Base-by-base conservation (phyloP, 192 early-diverging fungal species). In the Blastocladiella britannica region DNA sequence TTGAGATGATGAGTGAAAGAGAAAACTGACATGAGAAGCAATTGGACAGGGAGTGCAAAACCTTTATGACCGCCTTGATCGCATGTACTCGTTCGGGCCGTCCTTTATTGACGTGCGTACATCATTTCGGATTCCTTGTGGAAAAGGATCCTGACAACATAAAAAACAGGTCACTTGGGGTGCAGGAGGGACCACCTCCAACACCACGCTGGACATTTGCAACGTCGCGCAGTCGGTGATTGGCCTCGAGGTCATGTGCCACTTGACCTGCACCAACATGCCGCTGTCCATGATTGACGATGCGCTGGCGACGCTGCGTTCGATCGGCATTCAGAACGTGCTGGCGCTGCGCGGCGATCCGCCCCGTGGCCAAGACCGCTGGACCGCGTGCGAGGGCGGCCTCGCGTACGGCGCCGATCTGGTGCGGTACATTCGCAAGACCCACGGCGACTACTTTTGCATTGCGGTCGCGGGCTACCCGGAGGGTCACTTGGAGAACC, bases 211-310 rank as follows among this genome's bases (percentile, higher is more conserved):
- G 27, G 87, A 95, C 66, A 83, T 97, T 24, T 80, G 81, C 52
- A 71, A 79, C 0, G 86, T 84, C 15, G 85, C 89, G 6, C 91
- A 94, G 77, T 76, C 79, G 28, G 86, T 91, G 1, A 88, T 88
- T 62, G 91, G 91, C 3, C 73, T 95, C 23, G 89, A 95, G 60
- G 85, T 88, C 0, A 73, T 79, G 60, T 93, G 95, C 92, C 94
- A 98, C 66, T 72, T 98, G 65, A 98, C 92, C 18, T 98, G 94
- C 64, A 95, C 94, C 55, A 98, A 98, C 66, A 98, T 94, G 91
- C 88, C 88, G 53, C 69, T 71, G 24, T 74, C 74, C 28, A 88
- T 84, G 71, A 77, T 98, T 37, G 92, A 95, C 59, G 62, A 58
- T 28, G 94, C 91, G 2, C 70, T 97, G 24, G 72, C 63, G 66